Evolutionary conservation across 352 stramenopile species (phyloP).

Genomic region (Thalassiosira allenii): DNA sequence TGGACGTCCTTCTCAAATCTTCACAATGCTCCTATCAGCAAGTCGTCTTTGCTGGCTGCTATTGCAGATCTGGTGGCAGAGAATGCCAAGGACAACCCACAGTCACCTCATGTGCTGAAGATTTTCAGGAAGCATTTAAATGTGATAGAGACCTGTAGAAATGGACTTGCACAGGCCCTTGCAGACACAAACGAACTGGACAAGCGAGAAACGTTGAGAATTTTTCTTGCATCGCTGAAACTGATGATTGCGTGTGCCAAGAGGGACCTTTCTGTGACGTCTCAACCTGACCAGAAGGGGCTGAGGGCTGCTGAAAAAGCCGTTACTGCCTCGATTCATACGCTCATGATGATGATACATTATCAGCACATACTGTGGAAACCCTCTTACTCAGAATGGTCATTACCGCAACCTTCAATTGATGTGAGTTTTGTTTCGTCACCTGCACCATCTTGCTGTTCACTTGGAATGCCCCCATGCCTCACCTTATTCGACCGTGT

Average conservation of each 20-base stretch:
- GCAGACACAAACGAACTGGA: constrained; percentile 25
- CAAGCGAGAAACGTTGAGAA: constrained; percentile 32
- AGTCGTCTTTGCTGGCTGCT: constrained; percentile 45
- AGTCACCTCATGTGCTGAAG: constrained; percentile 26
- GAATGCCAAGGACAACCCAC: neutral
- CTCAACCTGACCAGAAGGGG: constrained; percentile 36
- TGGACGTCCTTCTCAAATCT: constrained; percentile 38
- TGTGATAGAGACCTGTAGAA: too few relatives aligned
- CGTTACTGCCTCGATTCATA: constrained; percentile 29
- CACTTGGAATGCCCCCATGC: constrained; percentile 3
- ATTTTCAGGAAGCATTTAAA: constrained; percentile 51
- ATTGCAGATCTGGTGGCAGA: constrained; percentile 41
- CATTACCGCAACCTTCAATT: constrained; percentile 37
- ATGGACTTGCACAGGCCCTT: too few relatives aligned
- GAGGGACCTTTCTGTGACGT: constrained; percentile 25
- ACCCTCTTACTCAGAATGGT: constrained; percentile 41
- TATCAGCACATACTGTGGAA: constrained; percentile 61
- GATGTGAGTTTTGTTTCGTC: constrained; percentile 18
- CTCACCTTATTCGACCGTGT: neutral
- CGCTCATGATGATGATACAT: constrained; percentile 45
- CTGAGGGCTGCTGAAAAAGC: constrained; percentile 22
- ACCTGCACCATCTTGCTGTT: neutral
- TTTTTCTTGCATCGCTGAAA: constrained; percentile 45
- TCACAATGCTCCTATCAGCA: constrained; percentile 39
- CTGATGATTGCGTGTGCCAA: constrained; percentile 31